Conservation (phyloP, 2,329 filamentous ascomycete genomes). For the Colletotrichum sojae region DNA sequence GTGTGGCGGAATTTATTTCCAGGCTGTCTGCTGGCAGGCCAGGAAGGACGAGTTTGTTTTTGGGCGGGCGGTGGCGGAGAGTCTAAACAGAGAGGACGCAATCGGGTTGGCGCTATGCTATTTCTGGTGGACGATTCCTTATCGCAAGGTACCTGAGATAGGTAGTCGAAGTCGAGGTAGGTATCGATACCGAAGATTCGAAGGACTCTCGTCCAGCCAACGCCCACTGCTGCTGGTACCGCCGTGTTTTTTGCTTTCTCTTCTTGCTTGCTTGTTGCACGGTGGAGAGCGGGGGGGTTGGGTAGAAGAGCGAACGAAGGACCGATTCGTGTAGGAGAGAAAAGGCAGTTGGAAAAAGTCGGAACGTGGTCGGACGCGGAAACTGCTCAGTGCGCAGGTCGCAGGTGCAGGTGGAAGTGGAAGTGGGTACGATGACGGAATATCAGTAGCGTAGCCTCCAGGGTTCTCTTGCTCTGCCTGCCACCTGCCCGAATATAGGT, state of each 20-base stretch:
- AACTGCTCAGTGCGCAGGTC: constrained; percentile 13
- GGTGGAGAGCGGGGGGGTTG: neutral
- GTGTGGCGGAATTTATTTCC: constrained; percentile 28
- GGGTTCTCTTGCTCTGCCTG: too few species aligned
- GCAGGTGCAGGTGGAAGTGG: constrained; percentile 5
- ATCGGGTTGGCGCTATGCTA: constrained; percentile 22
- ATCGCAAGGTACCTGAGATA: too few species aligned
- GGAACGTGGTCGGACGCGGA: constrained; percentile 28
- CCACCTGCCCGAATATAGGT: too few species aligned
- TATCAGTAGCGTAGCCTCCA: neutral
- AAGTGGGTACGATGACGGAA: constrained; percentile 30
- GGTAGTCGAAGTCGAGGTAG: neutral
- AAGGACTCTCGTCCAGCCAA: neutral
- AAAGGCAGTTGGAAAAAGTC: neutral
- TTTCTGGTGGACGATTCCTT: neutral
- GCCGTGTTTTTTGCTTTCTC: neutral
- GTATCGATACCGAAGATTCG: constrained; percentile 1
- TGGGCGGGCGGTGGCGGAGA: constrained; percentile 7
- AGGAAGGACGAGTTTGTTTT: constrained; percentile 29
- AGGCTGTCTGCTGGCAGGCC: constrained; percentile 1
- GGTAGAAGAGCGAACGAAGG: too few species aligned
- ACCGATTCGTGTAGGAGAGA: neutral
- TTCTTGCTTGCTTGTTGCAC: constrained; percentile 9
- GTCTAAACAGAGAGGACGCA: constrained; percentile 1
- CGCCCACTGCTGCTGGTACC: constrained; percentile 9